Conservation (phyloP, 202 grass and related monocot genomes). For the Schoenoplectus tabernaemontani region DNA sequence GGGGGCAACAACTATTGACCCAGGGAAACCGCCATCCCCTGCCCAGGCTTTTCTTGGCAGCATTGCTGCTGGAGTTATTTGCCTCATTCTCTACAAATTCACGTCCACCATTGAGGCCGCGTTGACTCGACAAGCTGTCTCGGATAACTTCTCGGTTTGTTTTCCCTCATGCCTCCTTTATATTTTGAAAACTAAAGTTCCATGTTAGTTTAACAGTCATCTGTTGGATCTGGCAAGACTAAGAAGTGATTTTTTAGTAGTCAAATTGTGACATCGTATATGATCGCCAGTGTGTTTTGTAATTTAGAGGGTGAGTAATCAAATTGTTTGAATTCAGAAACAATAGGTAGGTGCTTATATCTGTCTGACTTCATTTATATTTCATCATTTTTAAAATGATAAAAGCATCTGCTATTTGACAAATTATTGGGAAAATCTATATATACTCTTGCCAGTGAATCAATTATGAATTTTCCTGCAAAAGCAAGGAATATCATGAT, state of each 20-base stretch:
- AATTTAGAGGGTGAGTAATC: not conserved
- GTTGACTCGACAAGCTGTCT: constrained; percentile 71
- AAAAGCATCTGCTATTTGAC: not conserved
- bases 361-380: not conserved
- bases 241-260: not conserved
- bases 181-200: not conserved
- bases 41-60: constrained; percentile 66
- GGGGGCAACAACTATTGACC: constrained; percentile 39
- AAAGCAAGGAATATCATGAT: not conserved
- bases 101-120: constrained; percentile 58
- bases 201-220: not conserved
- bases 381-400: not conserved
- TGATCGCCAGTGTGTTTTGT: not conserved
- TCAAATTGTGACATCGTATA: not conserved
- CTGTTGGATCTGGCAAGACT: not conserved
- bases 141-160: constrained; percentile 88
- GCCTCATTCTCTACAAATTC: constrained; percentile 87
- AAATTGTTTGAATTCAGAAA: not conserved
- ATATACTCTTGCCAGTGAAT: not conserved
- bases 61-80: constrained; percentile 69
- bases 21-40: constrained; percentile 59
- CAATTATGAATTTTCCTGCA: not conserved
- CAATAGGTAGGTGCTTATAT: not conserved
- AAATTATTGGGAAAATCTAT: not conserved
- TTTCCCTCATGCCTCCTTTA: constrained; percentile 17